Evolutionary conservation across 2,329 filamentous ascomycete genomes (phyloP), one percentile per base, ranked within the genome.

Genomic region (Monosporascus cannonballus): DNA sequence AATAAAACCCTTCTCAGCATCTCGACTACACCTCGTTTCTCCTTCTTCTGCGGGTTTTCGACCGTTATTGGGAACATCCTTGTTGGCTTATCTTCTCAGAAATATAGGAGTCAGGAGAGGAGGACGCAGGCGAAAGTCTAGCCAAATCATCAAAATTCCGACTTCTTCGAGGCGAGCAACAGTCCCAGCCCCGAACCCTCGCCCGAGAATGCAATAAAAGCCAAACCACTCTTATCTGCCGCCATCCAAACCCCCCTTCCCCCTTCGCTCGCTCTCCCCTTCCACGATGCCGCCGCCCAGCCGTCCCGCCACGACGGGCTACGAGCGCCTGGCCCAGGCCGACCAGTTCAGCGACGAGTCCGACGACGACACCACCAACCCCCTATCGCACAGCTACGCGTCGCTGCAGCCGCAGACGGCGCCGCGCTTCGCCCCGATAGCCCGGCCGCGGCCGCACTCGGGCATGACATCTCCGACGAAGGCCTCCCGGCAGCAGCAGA

Each of bases 291-390:
- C 89, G 86, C 79, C 86, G 63, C 83, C 81, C 67, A 76, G 75
- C 57, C 80, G 86, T 53, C 88, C 86, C 56, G 79, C 86, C 54
- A 89, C 86, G 44, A 92, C 89, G 58, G 89, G 89, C 70, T 94
- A 94, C 73, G 89, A 90, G 71, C 87, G 87, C 66, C 84, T 94
- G 54, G 86, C 89, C 57, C 89, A 94, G 72, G 89, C 88, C 61
- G 89, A 92, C 66, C 84, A 86, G 61, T 78, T 86, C 63, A 86
- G 84, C 69, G 85, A 87, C 65, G 84, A 87, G 53, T 87, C 85
- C 51, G 85, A 89, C 57, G 81, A 86, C 52, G 84, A 87, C 52
- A 77, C 83, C 14, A 17, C 24, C 24, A 17, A 46, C 14, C 42
- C 18, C 66, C 67, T 84, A 59, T 69, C 76, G 56, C 72, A 78